Conservation (phyloP, 139 green algal species). For the Tetradesmus obliquus region DNA sequence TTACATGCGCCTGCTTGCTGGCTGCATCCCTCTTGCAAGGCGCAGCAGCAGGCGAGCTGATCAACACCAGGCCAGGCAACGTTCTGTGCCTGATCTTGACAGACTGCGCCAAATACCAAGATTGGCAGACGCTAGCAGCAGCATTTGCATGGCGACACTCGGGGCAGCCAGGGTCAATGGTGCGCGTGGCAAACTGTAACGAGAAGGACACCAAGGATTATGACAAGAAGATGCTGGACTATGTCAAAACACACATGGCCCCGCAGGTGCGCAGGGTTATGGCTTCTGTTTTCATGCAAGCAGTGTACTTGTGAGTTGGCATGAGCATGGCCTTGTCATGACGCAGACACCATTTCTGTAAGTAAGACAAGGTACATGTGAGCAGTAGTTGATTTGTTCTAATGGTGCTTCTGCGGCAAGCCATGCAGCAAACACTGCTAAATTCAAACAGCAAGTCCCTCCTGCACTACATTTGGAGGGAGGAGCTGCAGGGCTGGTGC, state of each 20-base stretch:
- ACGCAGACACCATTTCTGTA: constrained; percentile 41
- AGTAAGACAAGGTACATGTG: too few relatives aligned
- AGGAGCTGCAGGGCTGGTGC: too few relatives aligned
- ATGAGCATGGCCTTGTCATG: constrained; percentile 50
- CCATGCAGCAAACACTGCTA: too few relatives aligned
- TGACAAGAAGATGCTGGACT: constrained; percentile 42
- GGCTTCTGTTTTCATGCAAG: background rate
- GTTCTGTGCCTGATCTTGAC: constrained; percentile 41
- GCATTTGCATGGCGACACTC: constrained; percentile 66
- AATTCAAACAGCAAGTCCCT: too few relatives aligned
- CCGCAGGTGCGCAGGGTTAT: constrained; percentile 8
- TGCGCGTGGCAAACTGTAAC: constrained; percentile 58
- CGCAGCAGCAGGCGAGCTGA: constrained; percentile 28
- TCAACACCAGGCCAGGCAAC: constrained; percentile 31
- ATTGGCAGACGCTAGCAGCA: constrained; percentile 66
- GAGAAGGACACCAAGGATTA: constrained; percentile 43
- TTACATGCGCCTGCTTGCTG: background rate
- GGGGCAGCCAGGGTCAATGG: constrained; percentile 74
- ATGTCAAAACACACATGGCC: constrained; percentile 48
- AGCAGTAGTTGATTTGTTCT: too few relatives aligned
- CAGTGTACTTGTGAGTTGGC: background rate
- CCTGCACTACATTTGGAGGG: too few relatives aligned
- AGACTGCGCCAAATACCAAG: constrained; percentile 52
- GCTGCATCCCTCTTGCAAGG: constrained; percentile 1
- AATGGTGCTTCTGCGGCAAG: too few relatives aligned